Base-by-base conservation (phyloP, 768 basidiomycete species). In the Antrodiella citrinella region DNA sequence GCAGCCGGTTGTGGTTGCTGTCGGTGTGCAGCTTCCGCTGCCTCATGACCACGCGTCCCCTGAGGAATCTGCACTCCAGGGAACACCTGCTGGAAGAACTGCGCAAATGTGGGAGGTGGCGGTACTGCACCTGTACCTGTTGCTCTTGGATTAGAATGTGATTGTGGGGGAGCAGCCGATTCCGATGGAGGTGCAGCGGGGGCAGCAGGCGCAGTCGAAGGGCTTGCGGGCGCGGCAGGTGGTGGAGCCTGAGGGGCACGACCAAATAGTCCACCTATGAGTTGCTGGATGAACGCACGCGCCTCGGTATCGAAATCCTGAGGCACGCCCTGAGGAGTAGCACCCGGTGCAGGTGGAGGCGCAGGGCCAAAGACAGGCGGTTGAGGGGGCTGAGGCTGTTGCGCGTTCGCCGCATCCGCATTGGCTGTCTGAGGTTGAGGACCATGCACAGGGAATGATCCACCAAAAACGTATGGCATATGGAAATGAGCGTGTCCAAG, bases 371-470 rank as follows among this genome's bases (percentile, higher is more conserved):
- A 53, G 19, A 55, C 23, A n/a, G 35, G 50, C 30, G 18, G 47
- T 26, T 59, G 48, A 15, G 62, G 57, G 23, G 18, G 47, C 25
- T 59, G 48, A 15, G 62, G 57, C 26, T 52, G 45, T 7, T 35
- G 7, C 15, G 7, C 30, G 15, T 35, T 35, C 30, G 30, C 30
- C 7, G 30, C n/a, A 15, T 35, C 15, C 15, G 7, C 30, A 35
- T 35, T 35, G 7, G 30, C 30, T 7, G 30, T 15, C 15, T 35
- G 7, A 15, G 7, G 7, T 35, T 15, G 7, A 35, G 30, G 30
- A 7, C 30, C 30, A 35, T 7, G 30, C 15, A 35, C 30, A 7
- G 30, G 7, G 30, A 35, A 35, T 15, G 30, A 7, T 35, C 30
- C 30, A 7, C 30, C 30, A 35, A 35, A 35, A 15, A 35, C 15